phyloP scores from a whole-genome alignment of 2,329 filamentous ascomycete genomes.

The Periconia macrospinosa region DNA sequence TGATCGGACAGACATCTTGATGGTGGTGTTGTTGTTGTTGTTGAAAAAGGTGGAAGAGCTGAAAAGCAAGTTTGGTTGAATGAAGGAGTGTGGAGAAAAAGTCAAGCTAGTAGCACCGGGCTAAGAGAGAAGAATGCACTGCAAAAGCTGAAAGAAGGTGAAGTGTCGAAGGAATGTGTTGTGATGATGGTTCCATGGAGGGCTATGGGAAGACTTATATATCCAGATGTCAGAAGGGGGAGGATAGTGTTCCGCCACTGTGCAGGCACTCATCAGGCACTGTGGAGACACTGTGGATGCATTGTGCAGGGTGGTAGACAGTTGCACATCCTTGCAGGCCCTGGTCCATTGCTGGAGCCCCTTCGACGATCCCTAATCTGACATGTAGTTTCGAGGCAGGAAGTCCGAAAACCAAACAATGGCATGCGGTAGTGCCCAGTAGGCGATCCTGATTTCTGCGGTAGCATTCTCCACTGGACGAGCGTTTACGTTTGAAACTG shows the following conservation, averaged over 20 bases:
- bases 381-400: conserved; percentile 23
- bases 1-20: conserved; percentile 56
- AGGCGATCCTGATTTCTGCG: conserved; percentile 10
- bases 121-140: conserved; percentile 26
- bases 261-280: too few relatives aligned
- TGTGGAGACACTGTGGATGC: background rate
- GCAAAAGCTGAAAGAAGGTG: conserved; percentile 19
- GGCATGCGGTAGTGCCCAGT: conserved; percentile 15
- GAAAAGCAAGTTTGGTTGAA: background rate
- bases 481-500: conserved; percentile 39
- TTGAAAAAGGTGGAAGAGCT: conserved; percentile 4
- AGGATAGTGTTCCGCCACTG: too few relatives aligned
- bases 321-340: background rate
- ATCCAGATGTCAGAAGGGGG: conserved; percentile 2
- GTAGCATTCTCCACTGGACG: conserved; percentile 23
- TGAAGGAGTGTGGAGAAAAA: conserved; percentile 13
- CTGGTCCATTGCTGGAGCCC: background rate
- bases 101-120: conserved; percentile 28
- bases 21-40: conserved; percentile 29
- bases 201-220: conserved; percentile 28
- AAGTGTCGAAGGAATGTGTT: conserved; percentile 17
- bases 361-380: conserved; percentile 36
- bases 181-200: conserved; percentile 20
- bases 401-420: conserved; percentile 28
- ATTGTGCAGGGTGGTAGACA: background rate